Percentiles rank a stretch among this genome's conserved stretches.
These are phyloP conservation scores for Yamadazyma sp. DNA, from an alignment of 1,139 yeast genomes.

Conservation along the genomic window DNA sequence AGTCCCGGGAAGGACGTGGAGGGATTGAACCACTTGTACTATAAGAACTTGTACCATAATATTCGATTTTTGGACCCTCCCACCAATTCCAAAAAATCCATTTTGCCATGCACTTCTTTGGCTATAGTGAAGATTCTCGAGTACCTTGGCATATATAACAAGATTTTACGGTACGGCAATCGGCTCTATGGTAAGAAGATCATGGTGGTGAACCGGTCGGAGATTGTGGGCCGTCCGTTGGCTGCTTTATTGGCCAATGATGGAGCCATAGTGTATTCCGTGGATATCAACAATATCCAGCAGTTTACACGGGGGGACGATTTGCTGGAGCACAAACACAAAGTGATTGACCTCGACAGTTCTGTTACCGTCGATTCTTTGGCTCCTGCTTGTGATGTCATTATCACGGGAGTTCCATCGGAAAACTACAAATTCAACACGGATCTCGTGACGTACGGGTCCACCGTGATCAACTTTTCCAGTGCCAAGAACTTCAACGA, in stretches of 20 bases:
- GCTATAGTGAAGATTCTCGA: constrained; percentile 93
- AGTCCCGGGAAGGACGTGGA: constrained; percentile 90
- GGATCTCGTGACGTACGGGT: constrained; percentile 77
- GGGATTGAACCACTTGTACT: constrained; percentile 86
- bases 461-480: constrained; percentile 87
- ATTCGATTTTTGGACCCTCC: constrained; percentile 76
- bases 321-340: constrained; percentile 76
- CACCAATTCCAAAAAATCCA: constrained; percentile 69
- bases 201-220: constrained; percentile 88
- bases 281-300: constrained; percentile 83
- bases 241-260: constrained; percentile 96
- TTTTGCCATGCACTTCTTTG: constrained; percentile 93
- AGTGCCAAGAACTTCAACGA: constrained; percentile 84
- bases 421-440: constrained; percentile 82
- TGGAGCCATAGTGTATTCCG: constrained; percentile 94
- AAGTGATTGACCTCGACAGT: constrained; percentile 67
- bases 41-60: constrained; percentile 93
- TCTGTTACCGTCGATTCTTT: constrained; percentile 55
- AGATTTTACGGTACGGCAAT: constrained; percentile 81
- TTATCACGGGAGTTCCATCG: constrained; percentile 93
- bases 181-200: constrained; percentile 89
- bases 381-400: constrained; percentile 79
- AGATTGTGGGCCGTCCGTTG: constrained; percentile 94
- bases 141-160: constrained; percentile 83
- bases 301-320: constrained; percentile 94